A percentile compares a stretch with the other conserved stretches of the same genome.
These are phyloP conservation scores for Volvariella volvacea DNA, from an alignment of 1,284 basidiomycete species.

Conservation along the genomic window DNA sequence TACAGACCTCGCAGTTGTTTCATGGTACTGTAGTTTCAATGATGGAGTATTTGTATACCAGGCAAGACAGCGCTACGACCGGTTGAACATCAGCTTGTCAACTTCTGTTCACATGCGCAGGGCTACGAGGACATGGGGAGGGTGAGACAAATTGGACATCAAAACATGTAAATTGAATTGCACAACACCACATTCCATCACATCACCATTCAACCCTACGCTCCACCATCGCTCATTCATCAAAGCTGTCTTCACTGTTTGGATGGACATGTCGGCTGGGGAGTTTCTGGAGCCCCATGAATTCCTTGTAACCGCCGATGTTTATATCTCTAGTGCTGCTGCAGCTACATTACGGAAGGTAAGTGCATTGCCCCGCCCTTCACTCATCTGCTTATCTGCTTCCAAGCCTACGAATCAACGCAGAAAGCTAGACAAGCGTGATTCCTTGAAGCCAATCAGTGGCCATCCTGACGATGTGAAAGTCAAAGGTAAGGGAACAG, in stretches of 20 bases:
- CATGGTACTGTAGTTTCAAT: too few relatives aligned
- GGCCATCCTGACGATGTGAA: slow-evolving; percentile 36
- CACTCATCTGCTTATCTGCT: slow-evolving; percentile 1
- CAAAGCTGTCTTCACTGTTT: slow-evolving; percentile 17
- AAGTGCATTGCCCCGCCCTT: slow-evolving; percentile 10
- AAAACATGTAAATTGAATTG: too few relatives aligned
- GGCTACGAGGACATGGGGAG: too few relatives aligned
- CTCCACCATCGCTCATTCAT: not conserved
- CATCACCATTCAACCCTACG: too few relatives aligned
- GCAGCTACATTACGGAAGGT: slow-evolving; percentile 54
- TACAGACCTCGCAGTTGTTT: too few relatives aligned
- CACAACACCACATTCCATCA: too few relatives aligned
- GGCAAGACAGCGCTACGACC: too few relatives aligned
- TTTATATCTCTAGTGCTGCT: slow-evolving; percentile 56
- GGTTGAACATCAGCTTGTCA: too few relatives aligned
- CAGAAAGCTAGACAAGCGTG: slow-evolving; percentile 53
- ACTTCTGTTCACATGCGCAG: too few relatives aligned
- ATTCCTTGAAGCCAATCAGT: slow-evolving; percentile 24
- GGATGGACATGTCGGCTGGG: slow-evolving; percentile 12
- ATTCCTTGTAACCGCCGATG: slow-evolving; percentile 48
- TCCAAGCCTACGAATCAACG: slow-evolving; percentile 27
- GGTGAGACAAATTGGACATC: too few relatives aligned
- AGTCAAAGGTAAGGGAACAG: slow-evolving; percentile 46
- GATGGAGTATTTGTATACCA: too few relatives aligned
- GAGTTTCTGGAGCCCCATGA: slow-evolving; percentile 24